Conservation (phyloP, 177 flowering plant genomes). For the Tripterygium wilfordii region DNA sequence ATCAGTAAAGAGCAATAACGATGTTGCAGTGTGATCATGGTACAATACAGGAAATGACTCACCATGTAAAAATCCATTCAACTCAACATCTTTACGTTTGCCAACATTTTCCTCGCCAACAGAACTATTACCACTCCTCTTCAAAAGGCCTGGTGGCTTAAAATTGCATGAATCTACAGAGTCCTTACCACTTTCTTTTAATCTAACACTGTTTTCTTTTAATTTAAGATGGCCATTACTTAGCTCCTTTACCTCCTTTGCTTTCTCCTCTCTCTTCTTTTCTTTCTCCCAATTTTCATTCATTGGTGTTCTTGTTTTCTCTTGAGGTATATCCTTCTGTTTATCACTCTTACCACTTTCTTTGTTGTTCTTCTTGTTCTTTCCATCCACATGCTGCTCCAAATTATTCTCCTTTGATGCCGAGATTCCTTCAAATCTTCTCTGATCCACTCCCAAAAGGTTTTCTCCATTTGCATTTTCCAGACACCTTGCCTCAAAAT, state of each 20-base stretch:
- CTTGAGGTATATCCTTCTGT: slow-evolving; percentile 7
- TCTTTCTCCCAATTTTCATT: slow-evolving; percentile 13
- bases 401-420: slow-evolving; percentile 7
- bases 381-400: slow-evolving; percentile 9
- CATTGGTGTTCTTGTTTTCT: slow-evolving; percentile 6
- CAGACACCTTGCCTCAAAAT: background rate
- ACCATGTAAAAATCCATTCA: slow-evolving; percentile 29
- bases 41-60: slow-evolving; percentile 16
- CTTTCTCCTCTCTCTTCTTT: slow-evolving; percentile 10
- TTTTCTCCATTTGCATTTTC: slow-evolving; percentile 9
- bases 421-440: slow-evolving; percentile 10
- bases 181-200: slow-evolving; percentile 6
- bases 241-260: slow-evolving; percentile 4
- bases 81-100: slow-evolving; percentile 26
- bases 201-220: slow-evolving; percentile 7
- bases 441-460: slow-evolving; percentile 7
- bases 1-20: background rate
- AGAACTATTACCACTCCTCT: slow-evolving; percentile 8
- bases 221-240: slow-evolving; percentile 3
- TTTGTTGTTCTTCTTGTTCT: slow-evolving; percentile 7
- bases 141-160: background rate
- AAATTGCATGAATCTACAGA: background rate
- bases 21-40: slow-evolving; percentile 3
- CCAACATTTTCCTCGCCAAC: slow-evolving; percentile 12
- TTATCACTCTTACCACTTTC: slow-evolving; percentile 6